A percentile compares a stretch with the other conserved stretches of the same genome.
phyloP scores from a whole-genome alignment of 176 grass and related monocot species.

The Eleusine coracana region DNA sequence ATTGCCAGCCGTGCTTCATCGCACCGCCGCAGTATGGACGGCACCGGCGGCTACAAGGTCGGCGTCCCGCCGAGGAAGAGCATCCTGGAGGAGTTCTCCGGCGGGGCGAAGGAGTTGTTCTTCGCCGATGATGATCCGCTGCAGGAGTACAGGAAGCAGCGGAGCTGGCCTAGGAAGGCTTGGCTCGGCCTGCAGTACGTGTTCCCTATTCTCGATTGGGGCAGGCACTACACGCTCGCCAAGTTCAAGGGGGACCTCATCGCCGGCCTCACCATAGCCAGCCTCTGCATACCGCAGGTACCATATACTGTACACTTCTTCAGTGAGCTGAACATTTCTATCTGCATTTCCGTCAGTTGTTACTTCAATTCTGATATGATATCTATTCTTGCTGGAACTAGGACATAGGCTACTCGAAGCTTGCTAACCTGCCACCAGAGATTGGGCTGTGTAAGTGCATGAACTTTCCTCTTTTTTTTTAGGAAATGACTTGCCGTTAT shows the following conservation, averaged over 20 bases:
- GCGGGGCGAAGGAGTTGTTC: constrained; percentile 67
- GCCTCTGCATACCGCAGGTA: constrained; percentile 90
- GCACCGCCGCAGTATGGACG: constrained; percentile 5
- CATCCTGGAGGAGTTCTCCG: constrained; percentile 44
- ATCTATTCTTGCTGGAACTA: constrained; percentile 30
- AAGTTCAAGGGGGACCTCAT: constrained; percentile 82
- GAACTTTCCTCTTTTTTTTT: neutral
- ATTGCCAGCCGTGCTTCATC: constrained; percentile 38
- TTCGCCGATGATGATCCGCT: constrained; percentile 79
- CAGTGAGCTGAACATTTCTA: neutral
- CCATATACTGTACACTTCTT: neutral
- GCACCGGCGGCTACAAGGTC: constrained; percentile 52
- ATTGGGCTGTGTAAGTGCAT: constrained; percentile 77
- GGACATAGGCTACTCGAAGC: constrained; percentile 94
- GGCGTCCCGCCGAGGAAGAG: constrained; percentile 52
- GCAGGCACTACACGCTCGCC: constrained; percentile 56
- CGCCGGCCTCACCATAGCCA: constrained; percentile 85
- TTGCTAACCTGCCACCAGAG: constrained; percentile 60
- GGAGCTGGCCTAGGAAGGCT: constrained; percentile 48
- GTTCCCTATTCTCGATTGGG: constrained; percentile 85
- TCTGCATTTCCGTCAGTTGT: neutral
- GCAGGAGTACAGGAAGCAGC: constrained; percentile 65
- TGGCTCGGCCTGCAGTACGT: constrained; percentile 57
- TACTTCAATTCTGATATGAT: neutral
- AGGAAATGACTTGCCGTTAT: neutral